phyloP scores from a whole-genome alignment of 2,329 filamentous ascomycete genomes.

The Bretziella fagacearum region DNA sequence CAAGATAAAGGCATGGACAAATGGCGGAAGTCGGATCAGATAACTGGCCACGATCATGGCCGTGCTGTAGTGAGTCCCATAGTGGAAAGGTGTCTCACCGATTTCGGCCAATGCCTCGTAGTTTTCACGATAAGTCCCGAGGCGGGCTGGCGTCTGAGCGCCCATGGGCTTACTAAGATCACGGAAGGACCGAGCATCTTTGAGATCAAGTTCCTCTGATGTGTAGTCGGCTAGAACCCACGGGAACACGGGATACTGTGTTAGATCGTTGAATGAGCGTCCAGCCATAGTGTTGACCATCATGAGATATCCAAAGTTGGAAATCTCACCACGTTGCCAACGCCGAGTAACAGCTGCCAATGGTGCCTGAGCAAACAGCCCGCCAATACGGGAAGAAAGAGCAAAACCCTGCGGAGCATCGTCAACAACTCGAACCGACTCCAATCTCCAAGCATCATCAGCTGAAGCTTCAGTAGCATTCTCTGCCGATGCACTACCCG shows the following conservation, averaged over 20 bases:
- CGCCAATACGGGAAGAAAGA: conserved; percentile 55
- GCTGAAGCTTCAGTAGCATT: conserved; percentile 23
- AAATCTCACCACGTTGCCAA: conserved; percentile 90
- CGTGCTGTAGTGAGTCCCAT: conserved; percentile 95
- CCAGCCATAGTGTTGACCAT: conserved; percentile 95
- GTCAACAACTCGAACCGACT: conserved; percentile 50
- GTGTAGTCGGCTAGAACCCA: conserved; percentile 96
- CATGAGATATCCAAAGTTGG: conserved; percentile 98
- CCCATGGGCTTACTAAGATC: conserved; percentile 95
- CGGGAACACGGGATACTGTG: conserved; percentile 94
- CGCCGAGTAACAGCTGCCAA: conserved; percentile 47
- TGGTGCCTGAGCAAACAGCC: conserved; percentile 78
- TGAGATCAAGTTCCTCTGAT: conserved; percentile 77
- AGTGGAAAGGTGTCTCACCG: conserved; percentile 85
- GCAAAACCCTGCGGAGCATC: conserved; percentile 10
- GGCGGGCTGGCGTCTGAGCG: conserved; percentile 60
- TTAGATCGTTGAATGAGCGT: conserved; percentile 91
- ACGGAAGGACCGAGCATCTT: conserved; percentile 68
- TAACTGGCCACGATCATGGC: conserved; percentile 98
- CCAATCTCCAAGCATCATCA: conserved; percentile 83
- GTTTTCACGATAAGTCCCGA: conserved; percentile 64
- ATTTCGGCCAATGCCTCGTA: conserved; percentile 85
- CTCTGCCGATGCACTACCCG: conserved; percentile 50
- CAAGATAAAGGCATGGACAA: conserved; percentile 86
- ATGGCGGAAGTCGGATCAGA: conserved; percentile 83